Conservation (phyloP, 108 stramenopile species). For the Nitzschia putrida region DNA sequence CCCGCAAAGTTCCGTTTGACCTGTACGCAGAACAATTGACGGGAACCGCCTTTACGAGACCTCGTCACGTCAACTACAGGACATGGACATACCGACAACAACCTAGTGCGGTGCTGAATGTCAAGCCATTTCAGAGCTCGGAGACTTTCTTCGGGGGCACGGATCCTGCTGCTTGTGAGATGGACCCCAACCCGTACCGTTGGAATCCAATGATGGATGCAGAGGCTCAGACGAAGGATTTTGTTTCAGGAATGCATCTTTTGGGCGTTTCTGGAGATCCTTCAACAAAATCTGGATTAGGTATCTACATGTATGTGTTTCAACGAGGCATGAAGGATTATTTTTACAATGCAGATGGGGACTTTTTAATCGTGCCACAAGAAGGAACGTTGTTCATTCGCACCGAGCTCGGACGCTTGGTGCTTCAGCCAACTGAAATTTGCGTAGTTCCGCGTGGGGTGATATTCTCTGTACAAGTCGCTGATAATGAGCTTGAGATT, state of each 20-base stretch:
- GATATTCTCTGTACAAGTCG: constrained; percentile 62
- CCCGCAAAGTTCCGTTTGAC: constrained; percentile 73
- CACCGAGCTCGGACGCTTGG: constrained; percentile 82
- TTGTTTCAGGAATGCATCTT: constrained; percentile 63
- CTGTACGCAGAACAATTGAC: constrained; percentile 91
- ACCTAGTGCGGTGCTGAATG: constrained; percentile 55
- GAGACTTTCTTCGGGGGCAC: constrained; percentile 38
- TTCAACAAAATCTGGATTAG: constrained; percentile 68
- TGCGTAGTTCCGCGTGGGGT: constrained; percentile 89
- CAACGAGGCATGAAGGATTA: constrained; percentile 67
- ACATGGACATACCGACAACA: constrained; percentile 83
- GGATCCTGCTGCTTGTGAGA: constrained; percentile 40
- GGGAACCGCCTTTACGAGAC: constrained; percentile 91
- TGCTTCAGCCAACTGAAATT: constrained; percentile 73
- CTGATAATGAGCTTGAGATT: constrained; percentile 18
- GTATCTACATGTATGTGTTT: constrained; percentile 77
- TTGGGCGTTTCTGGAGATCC: constrained; percentile 73
- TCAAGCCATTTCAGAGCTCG: constrained; percentile 1
- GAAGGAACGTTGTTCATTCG: constrained; percentile 56
- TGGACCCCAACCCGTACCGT: constrained; percentile 81
- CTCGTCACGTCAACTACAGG: constrained; percentile 71
- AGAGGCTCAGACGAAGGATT: constrained; percentile 32
- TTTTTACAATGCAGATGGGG: constrained; percentile 89
- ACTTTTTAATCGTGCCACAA: constrained; percentile 92
- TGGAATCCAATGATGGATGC: constrained; percentile 67